Evolutionary conservation across 192 early-diverging fungal genomes (phyloP), one percentile per base, ranked within the genome.

Genomic region (Umbelopsis sp.): DNA sequence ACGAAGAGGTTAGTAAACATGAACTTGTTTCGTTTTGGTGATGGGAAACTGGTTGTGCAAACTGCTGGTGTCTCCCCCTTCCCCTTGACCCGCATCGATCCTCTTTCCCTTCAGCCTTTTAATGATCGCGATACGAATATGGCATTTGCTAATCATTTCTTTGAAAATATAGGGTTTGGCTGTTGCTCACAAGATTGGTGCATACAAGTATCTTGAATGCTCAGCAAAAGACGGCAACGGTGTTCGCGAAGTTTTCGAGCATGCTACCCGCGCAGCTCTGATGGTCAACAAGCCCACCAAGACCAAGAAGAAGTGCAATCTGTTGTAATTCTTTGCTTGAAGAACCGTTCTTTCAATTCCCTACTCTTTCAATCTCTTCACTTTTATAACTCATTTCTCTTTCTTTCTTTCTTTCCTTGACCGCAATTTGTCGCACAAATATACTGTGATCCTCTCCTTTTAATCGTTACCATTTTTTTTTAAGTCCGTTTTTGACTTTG

Each of bases 161-260:
- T 45, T 14, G 5, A 5, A 22, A 12, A 32, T 47, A 51, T 66
- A 91, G 95, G 95, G 92, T 62, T 71, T 83, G 36, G 84, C 74
- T 21, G 89, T 94, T 62, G 95, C 96, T n/a, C 84, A 90, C 38
- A 87, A 89, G 76, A 96, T 98, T 80, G 83, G 85, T 50, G 97
- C 97, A 22, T 83, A 84, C 80, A 90, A 91, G 74, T 97, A 97
- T 77, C 74, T 96, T 49, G 76, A 98, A 84, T 98, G 96, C 79
- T 94, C 92, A 56, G 94, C 95, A 68, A 91, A 88, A 80, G 87
- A 87, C 67, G 87, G 86, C 51, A 75, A 88, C 43, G 95, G 95
- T 76, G 94, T 98, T 38, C 81, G 82, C 66, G 93, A 95, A 70
- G 91, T 95, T 14, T 97, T 97, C 83, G 91, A 93, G 78, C 79